Evolutionary conservation across 2,329 filamentous ascomycete genomes (phyloP).

Genomic region (Epichloe sylvatica): DNA sequence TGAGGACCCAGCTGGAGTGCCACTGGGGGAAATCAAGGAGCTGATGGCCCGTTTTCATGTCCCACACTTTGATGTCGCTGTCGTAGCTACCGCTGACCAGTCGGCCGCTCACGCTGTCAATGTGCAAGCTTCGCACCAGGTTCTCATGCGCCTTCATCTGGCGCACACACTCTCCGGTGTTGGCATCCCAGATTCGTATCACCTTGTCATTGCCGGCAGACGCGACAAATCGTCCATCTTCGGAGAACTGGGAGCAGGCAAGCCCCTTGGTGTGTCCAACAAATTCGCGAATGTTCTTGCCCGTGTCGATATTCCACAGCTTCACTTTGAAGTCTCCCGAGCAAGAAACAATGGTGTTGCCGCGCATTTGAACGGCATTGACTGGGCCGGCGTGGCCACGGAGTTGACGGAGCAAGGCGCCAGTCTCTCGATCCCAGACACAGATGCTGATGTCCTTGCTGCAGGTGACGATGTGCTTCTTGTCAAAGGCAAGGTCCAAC

Average conservation of each 20-base stretch:
- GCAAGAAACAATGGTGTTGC: slow-evolving; percentile 83
- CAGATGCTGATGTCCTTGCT: slow-evolving; percentile 92
- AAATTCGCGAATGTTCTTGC: slow-evolving; percentile 82
- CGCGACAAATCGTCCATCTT: slow-evolving; percentile 58
- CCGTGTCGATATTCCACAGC: slow-evolving; percentile 87
- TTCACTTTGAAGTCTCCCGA: slow-evolving; percentile 88
- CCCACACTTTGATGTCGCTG: slow-evolving; percentile 87
- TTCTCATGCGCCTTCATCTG: slow-evolving; percentile 72
- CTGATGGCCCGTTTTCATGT: slow-evolving; percentile 65
- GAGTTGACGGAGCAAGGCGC: slow-evolving; percentile 61
- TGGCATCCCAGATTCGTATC: slow-evolving; percentile 92
- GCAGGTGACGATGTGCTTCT: slow-evolving; percentile 87
- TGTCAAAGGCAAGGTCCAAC: slow-evolving; percentile 84
- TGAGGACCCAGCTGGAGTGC: slow-evolving; percentile 94
- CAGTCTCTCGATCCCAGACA: slow-evolving; percentile 79
- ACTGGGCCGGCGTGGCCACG: slow-evolving; percentile 82
- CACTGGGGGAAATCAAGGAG: slow-evolving; percentile 76
- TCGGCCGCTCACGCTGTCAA: slow-evolving; percentile 74
- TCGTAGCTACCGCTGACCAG: slow-evolving; percentile 91
- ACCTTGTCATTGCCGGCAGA: slow-evolving; percentile 91
- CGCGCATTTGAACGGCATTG: slow-evolving; percentile 89
- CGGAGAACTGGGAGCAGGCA: slow-evolving; percentile 89
- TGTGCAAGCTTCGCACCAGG: slow-evolving; percentile 78
- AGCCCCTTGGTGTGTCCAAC: slow-evolving; percentile 81
- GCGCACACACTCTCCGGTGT: slow-evolving; percentile 70